Conservation (phyloP, 2,329 filamentous ascomycete genomes). For the Aureobasidium uvarum region DNA sequence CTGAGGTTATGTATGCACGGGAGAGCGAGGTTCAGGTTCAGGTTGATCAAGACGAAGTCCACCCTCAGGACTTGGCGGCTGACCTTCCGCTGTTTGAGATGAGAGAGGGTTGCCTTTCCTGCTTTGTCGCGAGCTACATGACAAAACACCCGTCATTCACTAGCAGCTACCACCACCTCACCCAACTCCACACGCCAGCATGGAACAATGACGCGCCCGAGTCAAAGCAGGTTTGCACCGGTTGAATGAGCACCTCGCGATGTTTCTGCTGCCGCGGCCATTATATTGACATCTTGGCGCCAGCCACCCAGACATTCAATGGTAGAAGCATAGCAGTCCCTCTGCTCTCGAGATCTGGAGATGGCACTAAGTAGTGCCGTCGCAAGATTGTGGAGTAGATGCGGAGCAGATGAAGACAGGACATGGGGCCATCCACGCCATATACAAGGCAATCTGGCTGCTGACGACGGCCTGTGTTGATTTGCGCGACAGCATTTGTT, state of each 20-base stretch:
- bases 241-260: neutral
- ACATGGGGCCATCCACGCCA: conserved; percentile 2
- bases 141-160: conserved; percentile 9
- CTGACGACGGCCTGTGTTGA: neutral
- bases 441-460: conserved; percentile 12
- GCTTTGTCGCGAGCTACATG: conserved; percentile 2
- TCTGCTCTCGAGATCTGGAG: neutral
- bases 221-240: conserved; percentile 18
- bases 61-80: conserved; percentile 7
- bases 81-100: neutral
- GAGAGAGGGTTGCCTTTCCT: conserved; percentile 4
- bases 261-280: neutral
- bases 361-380: neutral
- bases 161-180: neutral
- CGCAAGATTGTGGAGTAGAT: conserved; percentile 11
- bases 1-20: conserved; percentile 13
- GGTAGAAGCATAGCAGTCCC: neutral
- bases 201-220: conserved; percentile 11
- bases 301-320: neutral
- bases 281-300: conserved; percentile 8
- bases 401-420: conserved; percentile 13
- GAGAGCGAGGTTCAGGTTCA: neutral
- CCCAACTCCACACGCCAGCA: neutral
- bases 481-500: conserved; percentile 20
- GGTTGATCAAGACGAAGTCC: conserved; percentile 12